A percentile compares a stretch with the other conserved stretches of the same genome.
These are phyloP conservation scores for Mallotus nudiflorus DNA, from an alignment of 345 rosid species.

Conservation along the genomic window DNA sequence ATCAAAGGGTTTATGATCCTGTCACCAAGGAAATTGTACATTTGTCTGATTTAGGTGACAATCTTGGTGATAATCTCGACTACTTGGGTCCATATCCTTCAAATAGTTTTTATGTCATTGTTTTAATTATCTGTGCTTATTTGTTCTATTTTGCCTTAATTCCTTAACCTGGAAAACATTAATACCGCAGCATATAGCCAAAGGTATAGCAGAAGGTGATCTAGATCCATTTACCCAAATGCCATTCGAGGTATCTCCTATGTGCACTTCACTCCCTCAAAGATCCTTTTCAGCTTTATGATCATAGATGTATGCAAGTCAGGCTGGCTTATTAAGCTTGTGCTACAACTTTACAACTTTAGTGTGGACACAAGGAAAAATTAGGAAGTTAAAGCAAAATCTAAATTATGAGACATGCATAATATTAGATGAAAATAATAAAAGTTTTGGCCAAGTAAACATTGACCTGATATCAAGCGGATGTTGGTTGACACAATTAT, in stretches of 20 bases:
- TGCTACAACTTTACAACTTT: slow-evolving; percentile 18
- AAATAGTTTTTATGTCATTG: slow-evolving; percentile 14
- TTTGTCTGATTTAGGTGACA: slow-evolving; percentile 49
- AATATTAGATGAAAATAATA: background rate
- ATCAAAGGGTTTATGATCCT: slow-evolving; percentile 90
- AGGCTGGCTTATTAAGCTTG: background rate
- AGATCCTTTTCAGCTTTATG: slow-evolving; percentile 1
- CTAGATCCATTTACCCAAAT: slow-evolving; percentile 83
- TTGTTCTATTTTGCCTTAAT: slow-evolving; percentile 9
- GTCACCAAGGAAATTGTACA: slow-evolving; percentile 51
- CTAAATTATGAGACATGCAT: background rate
- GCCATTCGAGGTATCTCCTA: slow-evolving; percentile 66
- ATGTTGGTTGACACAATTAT: background rate
- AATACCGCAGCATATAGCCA: slow-evolving; percentile 70
- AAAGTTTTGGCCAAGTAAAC: background rate
- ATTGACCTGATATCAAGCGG: background rate
- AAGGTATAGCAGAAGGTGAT: slow-evolving; percentile 83
- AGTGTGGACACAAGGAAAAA: background rate
- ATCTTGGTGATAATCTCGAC: slow-evolving; percentile 53
- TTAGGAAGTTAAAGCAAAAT: background rate
- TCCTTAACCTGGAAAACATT: slow-evolving; percentile 61
- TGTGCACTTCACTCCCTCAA: slow-evolving; percentile 1
- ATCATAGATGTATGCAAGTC: background rate
- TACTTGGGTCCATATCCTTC: slow-evolving; percentile 99
- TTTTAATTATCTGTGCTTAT: background rate